Base-by-base conservation (phyloP, 164 flowering plant species). In the Dillenia suffruticosa region DNA sequence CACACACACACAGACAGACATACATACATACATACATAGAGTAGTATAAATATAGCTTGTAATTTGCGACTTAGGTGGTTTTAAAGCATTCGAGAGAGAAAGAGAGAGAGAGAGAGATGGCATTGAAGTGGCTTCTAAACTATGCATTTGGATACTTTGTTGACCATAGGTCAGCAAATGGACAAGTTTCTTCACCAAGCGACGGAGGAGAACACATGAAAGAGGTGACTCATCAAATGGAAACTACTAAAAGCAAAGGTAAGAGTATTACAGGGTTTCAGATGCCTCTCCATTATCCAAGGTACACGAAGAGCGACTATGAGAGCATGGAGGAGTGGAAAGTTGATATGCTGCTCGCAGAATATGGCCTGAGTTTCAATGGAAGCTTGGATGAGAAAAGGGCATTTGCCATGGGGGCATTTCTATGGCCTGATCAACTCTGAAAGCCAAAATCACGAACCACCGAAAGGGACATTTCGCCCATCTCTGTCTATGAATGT, bases 241-340 rank as follows among this genome's bases (percentile, higher is more conserved):
- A 54, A 26, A 57, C 8, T 52, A 26, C 32, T 26, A 5, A 5
- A 32, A 49, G 48, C 32, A 55, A 54, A 47, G 70, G 55, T 13
- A 59, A 52, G 26, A 52, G 58, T 40, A 9, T 13, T 8, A 13
- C 59, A 16, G 73, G 63, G 15, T 81, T 81, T 56, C 76, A 70
- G 43, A 63, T 81, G 83, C 83, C 85, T 8, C 73, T 81, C 12
- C 81, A 79, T 51, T 81, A 76, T 26, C 85, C 82, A 3, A 56
- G 76, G 26, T 81, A 81, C 73, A 63, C 60, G 32, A 72, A 70
- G 68, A 51, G 51, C 17, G 76, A 74, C 16, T 77, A 70, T 51
- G 65, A 70, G 32, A 66, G 62, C 46, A 73, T 77, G 80, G 76
- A 73, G 47, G 79, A 72, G 50, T 63, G 79, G 71, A 70, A 49